Conservation (phyloP, 2,329 filamentous ascomycete species). For the Cladosporium sp. region DNA sequence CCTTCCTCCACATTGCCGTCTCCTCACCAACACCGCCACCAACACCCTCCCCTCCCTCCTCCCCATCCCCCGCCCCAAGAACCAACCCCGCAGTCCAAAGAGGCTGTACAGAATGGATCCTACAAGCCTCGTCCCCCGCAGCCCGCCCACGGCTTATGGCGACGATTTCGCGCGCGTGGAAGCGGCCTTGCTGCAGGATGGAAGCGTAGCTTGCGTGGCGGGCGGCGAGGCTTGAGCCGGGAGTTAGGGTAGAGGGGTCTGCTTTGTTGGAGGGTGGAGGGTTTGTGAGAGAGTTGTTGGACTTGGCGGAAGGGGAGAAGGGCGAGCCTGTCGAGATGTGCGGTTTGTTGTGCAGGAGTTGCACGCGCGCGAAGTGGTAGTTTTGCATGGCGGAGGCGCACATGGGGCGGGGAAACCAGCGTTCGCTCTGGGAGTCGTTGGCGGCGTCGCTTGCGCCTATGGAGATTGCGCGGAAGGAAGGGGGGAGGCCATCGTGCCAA, state of each 20-base stretch:
- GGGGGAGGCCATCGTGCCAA: constrained; percentile 56
- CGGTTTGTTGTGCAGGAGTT: constrained; percentile 57
- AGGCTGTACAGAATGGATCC: constrained; percentile 55
- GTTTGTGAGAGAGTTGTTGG: not conserved
- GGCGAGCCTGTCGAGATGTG: constrained; percentile 44
- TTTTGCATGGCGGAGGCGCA: constrained; percentile 62
- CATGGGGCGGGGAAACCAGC: constrained; percentile 60
- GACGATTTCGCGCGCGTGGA: constrained; percentile 58
- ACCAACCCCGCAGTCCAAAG: constrained; percentile 60
- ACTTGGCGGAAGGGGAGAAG: too few relatives aligned
- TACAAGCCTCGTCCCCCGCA: constrained; percentile 48
- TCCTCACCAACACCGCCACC: constrained; percentile 20
- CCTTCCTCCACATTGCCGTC: constrained; percentile 45
- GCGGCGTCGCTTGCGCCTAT: constrained; percentile 32
- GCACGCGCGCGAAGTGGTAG: constrained; percentile 60
- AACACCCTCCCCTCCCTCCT: constrained; percentile 1
- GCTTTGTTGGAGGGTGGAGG: too few relatives aligned
- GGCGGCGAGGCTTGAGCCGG: constrained; percentile 45
- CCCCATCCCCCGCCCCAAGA: constrained; percentile 41
- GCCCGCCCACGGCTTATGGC: constrained; percentile 53
- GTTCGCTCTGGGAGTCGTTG: constrained; percentile 41
- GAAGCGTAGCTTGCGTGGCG: constrained; percentile 53
- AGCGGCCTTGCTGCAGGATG: constrained; percentile 52
- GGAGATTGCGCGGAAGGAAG: constrained; percentile 55
- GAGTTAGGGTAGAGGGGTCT: constrained; percentile 1